Percentiles rank a stretch among this genome's conserved stretches.
These are phyloP conservation scores for Suillus subaureus DNA, from an alignment of 768 basidiomycete species.

Conservation along the genomic window DNA sequence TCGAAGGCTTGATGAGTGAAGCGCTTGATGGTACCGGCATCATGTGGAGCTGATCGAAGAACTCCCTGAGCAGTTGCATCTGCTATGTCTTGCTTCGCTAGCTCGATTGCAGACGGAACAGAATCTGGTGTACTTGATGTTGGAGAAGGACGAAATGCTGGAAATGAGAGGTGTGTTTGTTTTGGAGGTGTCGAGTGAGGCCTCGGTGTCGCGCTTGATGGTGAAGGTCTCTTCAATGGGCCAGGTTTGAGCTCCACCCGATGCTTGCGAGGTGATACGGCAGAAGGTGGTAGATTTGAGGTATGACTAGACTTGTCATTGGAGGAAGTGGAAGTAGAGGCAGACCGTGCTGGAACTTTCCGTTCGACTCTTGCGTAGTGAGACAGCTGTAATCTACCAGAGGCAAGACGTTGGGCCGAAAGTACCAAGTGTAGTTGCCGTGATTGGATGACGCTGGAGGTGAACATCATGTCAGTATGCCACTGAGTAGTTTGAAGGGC, in stretches of 20 bases:
- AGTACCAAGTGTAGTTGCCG: constrained; percentile 1
- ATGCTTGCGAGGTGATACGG: constrained; percentile 31
- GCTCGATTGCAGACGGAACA: constrained; percentile 42
- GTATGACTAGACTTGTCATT: constrained; percentile 17
- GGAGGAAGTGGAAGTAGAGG: constrained; percentile 31
- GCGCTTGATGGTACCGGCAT: constrained; percentile 57
- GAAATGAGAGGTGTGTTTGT: constrained; percentile 27
- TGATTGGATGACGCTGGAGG: background rate
- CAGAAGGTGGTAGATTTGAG: constrained; percentile 29
- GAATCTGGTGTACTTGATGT: constrained; percentile 17
- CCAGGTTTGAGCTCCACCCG: constrained; percentile 67
- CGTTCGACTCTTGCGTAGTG: background rate
- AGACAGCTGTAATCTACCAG: constrained; percentile 9
- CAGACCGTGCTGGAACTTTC: background rate
- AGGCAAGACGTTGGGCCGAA: constrained; percentile 11
- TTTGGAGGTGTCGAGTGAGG: constrained; percentile 28
- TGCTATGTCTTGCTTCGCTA: constrained; percentile 60
- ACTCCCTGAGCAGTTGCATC: constrained; percentile 72
- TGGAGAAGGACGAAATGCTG: constrained; percentile 27
- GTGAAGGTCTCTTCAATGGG: constrained; percentile 50
- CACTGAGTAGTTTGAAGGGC: background rate
- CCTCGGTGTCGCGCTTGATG: constrained; percentile 22
- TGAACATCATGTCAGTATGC: background rate
- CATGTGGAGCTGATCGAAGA: constrained; percentile 62
- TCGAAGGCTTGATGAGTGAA: constrained; percentile 52